Evolutionary conservation across 1,284 basidiomycete species (phyloP), one percentile per base, ranked within the genome.

Genomic region (Crucibulum parvulum): DNA sequence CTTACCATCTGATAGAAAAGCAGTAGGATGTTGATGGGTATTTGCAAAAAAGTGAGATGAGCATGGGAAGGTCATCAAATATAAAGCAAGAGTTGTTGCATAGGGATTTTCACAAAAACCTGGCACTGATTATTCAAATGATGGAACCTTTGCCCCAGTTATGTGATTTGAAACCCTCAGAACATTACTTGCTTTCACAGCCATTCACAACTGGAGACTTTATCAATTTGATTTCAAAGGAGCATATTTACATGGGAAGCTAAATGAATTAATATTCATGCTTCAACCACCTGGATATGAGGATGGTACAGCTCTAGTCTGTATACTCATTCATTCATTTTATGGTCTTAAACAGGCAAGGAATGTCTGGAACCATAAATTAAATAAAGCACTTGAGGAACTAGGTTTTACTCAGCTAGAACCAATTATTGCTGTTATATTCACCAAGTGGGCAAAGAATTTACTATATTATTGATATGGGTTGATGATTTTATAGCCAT

Each of bases 341-440:
- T 77, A 77, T 48, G 69, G 75, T 18, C 58, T 76, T 9, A 75
- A 75, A 48, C 73, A 77, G 53, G 62, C 73, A 2, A 67, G 70
- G 15, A 63, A 62, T 18, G 55, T 58, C 2, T 75, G 72, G 72
- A 74, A 75, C 52, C 48, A 55, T 2, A 61, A 66, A 54, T 57
- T 75, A n/a, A 53, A 71, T 54, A n/a, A 45, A 11, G 46, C 56
- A 15, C 47, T 66, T 9, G 43, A 50, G 7, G 45, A 46, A 1
- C 13, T 66, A 13, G 61, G 59, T 11, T 66, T 61, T 55, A 60
- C 11, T 11, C 53, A 50, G 50, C 55, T 62, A 4, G 24, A 10
- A 51, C 45, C 13, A 47, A 53, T 36, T 41, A 59, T 39, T 66
- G 60, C 60, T 59, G 54, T 38, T 66, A 62, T 47, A 57, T 62